phyloP scores from a whole-genome alignment of 768 basidiomycete species.

The Rickenella mellea region DNA sequence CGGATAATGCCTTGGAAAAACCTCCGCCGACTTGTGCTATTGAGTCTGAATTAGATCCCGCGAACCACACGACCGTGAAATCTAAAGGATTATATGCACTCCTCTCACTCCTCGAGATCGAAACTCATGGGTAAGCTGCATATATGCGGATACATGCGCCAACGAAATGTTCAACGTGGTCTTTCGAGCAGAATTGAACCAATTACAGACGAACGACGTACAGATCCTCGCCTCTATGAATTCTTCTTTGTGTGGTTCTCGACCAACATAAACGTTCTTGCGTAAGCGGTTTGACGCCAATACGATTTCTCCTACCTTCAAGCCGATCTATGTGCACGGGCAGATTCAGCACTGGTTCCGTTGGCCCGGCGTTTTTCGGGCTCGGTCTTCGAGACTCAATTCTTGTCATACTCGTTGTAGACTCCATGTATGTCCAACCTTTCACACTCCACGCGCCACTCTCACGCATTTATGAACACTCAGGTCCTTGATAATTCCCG shows the following conservation, averaged over 20 bases:
- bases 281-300: conserved; percentile 22
- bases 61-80: too few relatives aligned
- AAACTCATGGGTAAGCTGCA: conserved; percentile 29
- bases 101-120: conserved; percentile 26
- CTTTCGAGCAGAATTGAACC: conserved; percentile 39
- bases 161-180: background rate
- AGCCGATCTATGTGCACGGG: background rate
- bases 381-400: conserved; percentile 34
- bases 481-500: background rate
- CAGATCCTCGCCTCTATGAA: conserved; percentile 51
- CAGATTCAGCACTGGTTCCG: conserved; percentile 39
- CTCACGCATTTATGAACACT: background rate
- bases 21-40: too few relatives aligned
- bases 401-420: conserved; percentile 30
- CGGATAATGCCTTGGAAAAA: too few relatives aligned
- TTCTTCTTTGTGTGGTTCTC: conserved; percentile 70
- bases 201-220: conserved; percentile 36
- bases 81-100: too few relatives aligned
- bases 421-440: conserved; percentile 28
- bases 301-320: background rate
- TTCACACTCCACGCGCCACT: background rate
- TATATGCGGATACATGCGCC: background rate
- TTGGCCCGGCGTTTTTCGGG: conserved; percentile 41
- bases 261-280: conserved; percentile 56
- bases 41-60: too few relatives aligned